Evolutionary conservation across 2,329 filamentous ascomycete species (phyloP).

Genomic region (Coleophoma eucalyptorum): DNA sequence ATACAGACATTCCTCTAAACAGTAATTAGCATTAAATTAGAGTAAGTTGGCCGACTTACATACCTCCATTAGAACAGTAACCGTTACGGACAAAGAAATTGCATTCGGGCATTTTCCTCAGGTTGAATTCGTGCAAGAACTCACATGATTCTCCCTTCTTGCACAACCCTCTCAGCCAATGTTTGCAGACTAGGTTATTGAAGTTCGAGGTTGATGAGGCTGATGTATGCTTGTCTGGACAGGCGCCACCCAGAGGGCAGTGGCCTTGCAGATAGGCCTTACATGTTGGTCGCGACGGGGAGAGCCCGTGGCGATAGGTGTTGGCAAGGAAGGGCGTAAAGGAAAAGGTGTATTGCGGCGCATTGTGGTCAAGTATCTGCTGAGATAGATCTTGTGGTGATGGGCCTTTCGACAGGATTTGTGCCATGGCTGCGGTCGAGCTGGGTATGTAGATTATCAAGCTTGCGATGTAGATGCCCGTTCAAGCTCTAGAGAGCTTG

Average conservation of each 20-base stretch:
- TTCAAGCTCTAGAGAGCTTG: too few species aligned
- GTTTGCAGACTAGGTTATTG: slow-evolving; percentile 92
- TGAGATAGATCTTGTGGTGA: slow-evolving; percentile 22
- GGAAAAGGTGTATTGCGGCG: slow-evolving; percentile 65
- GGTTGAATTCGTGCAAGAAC: slow-evolving; percentile 97
- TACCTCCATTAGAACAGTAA: slow-evolving; percentile 82
- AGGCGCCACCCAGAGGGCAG: slow-evolving; percentile 80
- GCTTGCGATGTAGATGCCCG: too few species aligned
- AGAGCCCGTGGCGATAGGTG: slow-evolving; percentile 81
- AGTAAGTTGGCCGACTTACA: slow-evolving; percentile 1
- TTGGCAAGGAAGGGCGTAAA: slow-evolving; percentile 83
- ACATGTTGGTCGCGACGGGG: slow-evolving; percentile 76
- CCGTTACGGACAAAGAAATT: slow-evolving; percentile 93
- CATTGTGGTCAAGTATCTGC: slow-evolving; percentile 52
- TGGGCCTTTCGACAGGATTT: slow-evolving; percentile 19
- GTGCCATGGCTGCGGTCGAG: slow-evolving; percentile 6
- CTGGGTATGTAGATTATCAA: neutral
- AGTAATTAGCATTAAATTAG: neutral
- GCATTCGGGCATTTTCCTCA: slow-evolving; percentile 97
- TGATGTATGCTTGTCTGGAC: slow-evolving; percentile 73
- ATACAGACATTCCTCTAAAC: slow-evolving; percentile 81
- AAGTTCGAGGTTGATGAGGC: slow-evolving; percentile 46
- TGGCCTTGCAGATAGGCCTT: slow-evolving; percentile 81
- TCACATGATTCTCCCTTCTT: slow-evolving; percentile 98
- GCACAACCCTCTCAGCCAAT: slow-evolving; percentile 95